These are phyloP conservation scores for Xylogone sp. DNA, from an alignment of 2,329 filamentous ascomycete species.

Conservation along the genomic window DNA sequence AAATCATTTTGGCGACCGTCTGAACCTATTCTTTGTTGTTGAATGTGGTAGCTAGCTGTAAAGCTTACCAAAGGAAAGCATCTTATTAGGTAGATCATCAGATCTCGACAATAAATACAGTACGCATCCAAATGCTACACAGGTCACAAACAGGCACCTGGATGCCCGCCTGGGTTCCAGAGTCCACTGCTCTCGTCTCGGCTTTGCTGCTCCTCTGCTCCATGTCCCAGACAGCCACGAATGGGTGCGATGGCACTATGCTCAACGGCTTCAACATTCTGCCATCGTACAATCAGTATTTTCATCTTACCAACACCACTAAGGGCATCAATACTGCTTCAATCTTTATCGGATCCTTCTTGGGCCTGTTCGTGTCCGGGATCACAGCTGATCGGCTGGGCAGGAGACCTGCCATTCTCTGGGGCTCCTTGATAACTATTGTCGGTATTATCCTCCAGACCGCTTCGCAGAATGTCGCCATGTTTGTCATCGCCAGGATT, in stretches of 20 bases:
- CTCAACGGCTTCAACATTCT: constrained; percentile 53
- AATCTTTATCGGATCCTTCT: constrained; percentile 47
- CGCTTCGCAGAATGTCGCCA: constrained; percentile 17
- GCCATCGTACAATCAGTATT: constrained; percentile 52
- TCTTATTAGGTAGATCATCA: too few relatives aligned
- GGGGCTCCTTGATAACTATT: constrained; percentile 18
- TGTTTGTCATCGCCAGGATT: constrained; percentile 21
- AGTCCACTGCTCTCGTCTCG: constrained; percentile 35
- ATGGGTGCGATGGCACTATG: constrained; percentile 17
- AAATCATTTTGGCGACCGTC: too few relatives aligned
- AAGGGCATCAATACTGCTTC: constrained; percentile 53
- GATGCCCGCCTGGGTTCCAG: constrained; percentile 43
- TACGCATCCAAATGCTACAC: constrained; percentile 34
- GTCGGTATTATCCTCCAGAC: constrained; percentile 22
- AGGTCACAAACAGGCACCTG: constrained; percentile 39
- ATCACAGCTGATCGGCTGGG: constrained; percentile 36
- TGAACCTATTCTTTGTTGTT: too few relatives aligned
- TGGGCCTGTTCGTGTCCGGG: constrained; percentile 40
- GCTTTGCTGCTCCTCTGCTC: constrained; percentile 40
- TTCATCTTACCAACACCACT: constrained; percentile 47
- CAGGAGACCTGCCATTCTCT: constrained; percentile 18
- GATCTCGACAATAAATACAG: constrained; percentile 4
- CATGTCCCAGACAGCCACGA: constrained; percentile 37
- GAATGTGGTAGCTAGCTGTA: too few relatives aligned
- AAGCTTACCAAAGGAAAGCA: too few relatives aligned